Evolutionary conservation across 768 basidiomycete genomes (phyloP), one percentile per base, ranked within the genome.

Genomic region (Royoungia palumana): DNA sequence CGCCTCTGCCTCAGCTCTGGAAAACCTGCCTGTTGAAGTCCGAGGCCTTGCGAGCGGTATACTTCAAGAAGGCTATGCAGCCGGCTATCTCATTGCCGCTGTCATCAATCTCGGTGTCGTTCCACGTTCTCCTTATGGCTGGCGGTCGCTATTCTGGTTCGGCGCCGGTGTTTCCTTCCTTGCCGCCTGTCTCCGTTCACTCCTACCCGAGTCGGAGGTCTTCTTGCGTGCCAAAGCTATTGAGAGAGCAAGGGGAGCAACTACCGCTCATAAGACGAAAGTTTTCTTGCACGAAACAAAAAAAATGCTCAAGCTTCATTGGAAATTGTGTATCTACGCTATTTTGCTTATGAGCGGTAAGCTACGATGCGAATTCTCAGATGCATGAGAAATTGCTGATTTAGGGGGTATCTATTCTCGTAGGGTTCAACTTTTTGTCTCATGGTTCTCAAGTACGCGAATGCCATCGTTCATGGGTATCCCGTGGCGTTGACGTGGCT

Each of bases 51-150:
- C 83, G 3, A 85, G 82, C 19, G 94, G 94, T 13, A 70, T 95
- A 40, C 65, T 97, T 6, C 94, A 96, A 58, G 81, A 94, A 62
- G 94, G 91, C 14, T 94, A 95, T 59, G 89, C 91, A 0, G 77
- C 83, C 12, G 94, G 94, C 2, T 94, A 85, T 64, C 80, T 95
- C 8, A 56, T 96, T 48, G 89, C 91, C 0, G 87, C 92, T 1
- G 80, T 87, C 40, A 79, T 94, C 72, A 92, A 94, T 61, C 73
- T 94, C 19, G 75, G 69, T 4, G 71, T 87, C 20, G 89, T 70
- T 12, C 49, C 63, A 1, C 14, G 32, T 2, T 57, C 63, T 0
- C n/a, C 19, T 21, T 43, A 69, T 35, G 69, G 72, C 36, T 95
- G 94, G 94, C 75, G 92, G 32, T 68, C 77, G 4, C 69, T 96